phyloP scores from a whole-genome alignment of 345 rosid species.

The Microthlaspi erraticum region DNA sequence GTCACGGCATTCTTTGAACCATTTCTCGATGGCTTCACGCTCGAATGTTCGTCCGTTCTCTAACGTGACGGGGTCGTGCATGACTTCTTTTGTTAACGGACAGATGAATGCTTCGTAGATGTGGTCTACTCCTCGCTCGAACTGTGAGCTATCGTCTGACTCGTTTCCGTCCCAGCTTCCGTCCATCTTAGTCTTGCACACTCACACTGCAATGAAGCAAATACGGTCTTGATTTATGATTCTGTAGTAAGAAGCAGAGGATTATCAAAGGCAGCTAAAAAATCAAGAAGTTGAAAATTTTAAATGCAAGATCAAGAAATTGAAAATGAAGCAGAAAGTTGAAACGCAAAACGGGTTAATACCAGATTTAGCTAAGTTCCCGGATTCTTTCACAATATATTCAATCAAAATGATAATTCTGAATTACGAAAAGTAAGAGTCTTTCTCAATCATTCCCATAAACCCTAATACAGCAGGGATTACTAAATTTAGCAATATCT shows the following conservation, averaged over 20 bases:
- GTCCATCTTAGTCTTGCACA: slow-evolving; percentile 51
- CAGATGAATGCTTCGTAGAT: slow-evolving; percentile 91
- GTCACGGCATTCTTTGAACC: slow-evolving; percentile 85
- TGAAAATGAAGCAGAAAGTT: slow-evolving; percentile 8
- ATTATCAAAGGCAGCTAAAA: background rate
- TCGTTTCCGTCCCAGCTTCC: slow-evolving; percentile 81
- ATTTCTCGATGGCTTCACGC: slow-evolving; percentile 84
- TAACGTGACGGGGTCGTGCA: slow-evolving; percentile 81
- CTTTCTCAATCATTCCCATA: background rate
- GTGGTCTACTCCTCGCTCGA: slow-evolving; percentile 78
- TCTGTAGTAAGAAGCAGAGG: too few relatives aligned
- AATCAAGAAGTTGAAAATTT: background rate
- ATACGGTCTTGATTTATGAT: too few relatives aligned
- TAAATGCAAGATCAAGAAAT: slow-evolving; percentile 15
- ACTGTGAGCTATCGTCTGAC: slow-evolving; percentile 79
- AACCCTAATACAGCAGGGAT: slow-evolving; percentile 26
- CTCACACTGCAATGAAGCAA: slow-evolving; percentile 29
- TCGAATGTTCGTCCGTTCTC: slow-evolving; percentile 95
- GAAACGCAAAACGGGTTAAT: slow-evolving; percentile 13
- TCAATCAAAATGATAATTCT: background rate
- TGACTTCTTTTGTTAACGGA: slow-evolving; percentile 85
- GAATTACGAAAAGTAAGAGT: background rate
- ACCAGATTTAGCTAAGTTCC: slow-evolving; percentile 23
- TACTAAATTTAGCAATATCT: slow-evolving; percentile 11
- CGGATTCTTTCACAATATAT: background rate